Evolutionary conservation across 768 basidiomycete genomes (phyloP).

Genomic region (Suillus spraguei): DNA sequence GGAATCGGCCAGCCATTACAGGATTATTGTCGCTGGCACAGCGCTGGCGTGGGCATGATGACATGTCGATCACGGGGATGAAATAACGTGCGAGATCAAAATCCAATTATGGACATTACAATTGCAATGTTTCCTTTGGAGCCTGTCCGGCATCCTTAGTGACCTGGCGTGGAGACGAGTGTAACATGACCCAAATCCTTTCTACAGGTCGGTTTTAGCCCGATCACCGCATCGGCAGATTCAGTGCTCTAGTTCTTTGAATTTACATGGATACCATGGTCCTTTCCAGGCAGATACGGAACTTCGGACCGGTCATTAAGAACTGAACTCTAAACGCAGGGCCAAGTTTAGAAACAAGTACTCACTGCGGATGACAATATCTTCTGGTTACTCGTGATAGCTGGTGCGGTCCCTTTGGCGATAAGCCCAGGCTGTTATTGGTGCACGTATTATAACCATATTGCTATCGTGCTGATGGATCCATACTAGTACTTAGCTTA

Average conservation of each 20-base stretch:
- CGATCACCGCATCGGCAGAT: background rate
- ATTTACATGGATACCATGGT: background rate
- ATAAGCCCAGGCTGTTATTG: background rate
- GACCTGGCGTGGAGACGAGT: background rate
- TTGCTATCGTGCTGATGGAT: background rate
- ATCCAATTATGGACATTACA: background rate
- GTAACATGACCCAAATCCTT: background rate
- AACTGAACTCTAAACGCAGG: background rate
- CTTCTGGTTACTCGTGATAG: no score
- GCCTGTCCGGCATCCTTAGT: background rate
- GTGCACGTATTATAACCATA: background rate
- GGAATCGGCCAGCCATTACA: background rate
- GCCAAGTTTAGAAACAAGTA: background rate
- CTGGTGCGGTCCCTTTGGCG: background rate
- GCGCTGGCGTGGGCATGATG: background rate
- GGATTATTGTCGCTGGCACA: background rate
- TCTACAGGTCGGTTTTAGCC: background rate
- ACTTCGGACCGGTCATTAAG: background rate
- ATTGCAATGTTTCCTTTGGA: background rate
- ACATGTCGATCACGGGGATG: background rate
- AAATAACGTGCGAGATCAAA: background rate
- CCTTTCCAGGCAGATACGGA: no score
- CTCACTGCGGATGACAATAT: background rate
- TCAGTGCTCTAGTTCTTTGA: no score
- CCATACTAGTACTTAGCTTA: background rate